Base-by-base conservation (phyloP, 2,329 filamentous ascomycete species). In the Ophiosphaerella herpotricha region DNA sequence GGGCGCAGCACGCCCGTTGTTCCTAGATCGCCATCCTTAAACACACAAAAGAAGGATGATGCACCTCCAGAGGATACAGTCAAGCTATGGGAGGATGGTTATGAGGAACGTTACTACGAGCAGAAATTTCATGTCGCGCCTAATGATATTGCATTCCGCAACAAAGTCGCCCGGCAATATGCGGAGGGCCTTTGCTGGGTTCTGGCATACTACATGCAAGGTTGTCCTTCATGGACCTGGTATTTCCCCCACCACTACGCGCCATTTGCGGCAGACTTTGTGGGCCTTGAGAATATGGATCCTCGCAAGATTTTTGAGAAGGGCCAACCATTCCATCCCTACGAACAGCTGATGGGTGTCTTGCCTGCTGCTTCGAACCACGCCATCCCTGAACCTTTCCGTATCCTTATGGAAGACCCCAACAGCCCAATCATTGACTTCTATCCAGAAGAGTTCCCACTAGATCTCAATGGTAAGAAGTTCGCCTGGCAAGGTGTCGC, bases 221-320 rank as follows among this genome's bases (percentile, higher is more conserved):
- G 94, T 23, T 99, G 94, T 65, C 91, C 94, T 18, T 97, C 91
- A 0, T 99, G 95, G 94, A 95, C 93, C 44, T 99, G 94, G 94
- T 99, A 94, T 72, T 99, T 97, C 68, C 94, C 94, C 0, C 96
- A 97, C 68, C 94, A 99, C 71, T 99, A 99, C 70, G 95, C 94
- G 1, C 94, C 95, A 3, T 99, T 99, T 70, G 94, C 94, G 2
- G 89, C 91, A 44, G 94, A 99, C 73, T 99, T 99, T 72, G 87
- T 89, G 50, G 87, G 92, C 48, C 80, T 99, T 39, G 84, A 81
- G 44, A 86, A 91, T 60, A 85, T 96, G 80, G 81, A 89, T 29
- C 67, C 68, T 5, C 62, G 63, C 21, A 84, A 96, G 58, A 78
- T 82, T 14, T 99, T 99, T 61, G 83, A 90, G 50, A 90, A 92